Conservation (phyloP, 371 early-diverging fungal genomes). For the Mucor velutinosus region DNA sequence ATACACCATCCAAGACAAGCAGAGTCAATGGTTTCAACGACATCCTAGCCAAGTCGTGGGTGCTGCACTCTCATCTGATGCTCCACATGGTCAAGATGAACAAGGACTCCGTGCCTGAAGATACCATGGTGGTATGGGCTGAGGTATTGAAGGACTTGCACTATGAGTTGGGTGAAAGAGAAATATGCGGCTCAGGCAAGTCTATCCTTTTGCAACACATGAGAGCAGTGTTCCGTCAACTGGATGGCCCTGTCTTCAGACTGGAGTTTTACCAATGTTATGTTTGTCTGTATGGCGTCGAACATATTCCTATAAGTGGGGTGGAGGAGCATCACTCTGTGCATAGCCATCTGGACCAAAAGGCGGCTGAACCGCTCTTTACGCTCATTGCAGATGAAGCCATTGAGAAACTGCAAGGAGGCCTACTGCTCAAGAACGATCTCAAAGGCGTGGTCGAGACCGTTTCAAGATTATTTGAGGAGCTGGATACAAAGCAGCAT, state of each 20-base stretch:
- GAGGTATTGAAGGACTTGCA: constrained; percentile 58
- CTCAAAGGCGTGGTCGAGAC: constrained; percentile 62
- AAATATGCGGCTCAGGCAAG: constrained; percentile 60
- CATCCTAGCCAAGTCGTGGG: constrained; percentile 36
- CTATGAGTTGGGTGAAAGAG: constrained; percentile 68
- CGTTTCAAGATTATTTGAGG: constrained; percentile 53
- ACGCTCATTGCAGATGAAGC: constrained; percentile 47
- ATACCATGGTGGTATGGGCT: constrained; percentile 18
- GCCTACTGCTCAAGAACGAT: constrained; percentile 48
- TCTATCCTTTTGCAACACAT: constrained; percentile 50
- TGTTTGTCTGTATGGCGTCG: constrained; percentile 67
- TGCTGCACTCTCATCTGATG: constrained; percentile 28
- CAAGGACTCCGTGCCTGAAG: background rate
- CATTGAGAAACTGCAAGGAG: constrained; percentile 39
- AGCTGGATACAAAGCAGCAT: constrained; percentile 51
- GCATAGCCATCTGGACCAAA: constrained; percentile 49
- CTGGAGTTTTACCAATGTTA: constrained; percentile 67
- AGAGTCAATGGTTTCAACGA: constrained; percentile 36
- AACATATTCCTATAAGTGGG: constrained; percentile 51
- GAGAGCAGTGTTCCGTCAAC: constrained; percentile 15
- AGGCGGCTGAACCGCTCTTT: constrained; percentile 60
- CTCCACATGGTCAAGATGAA: constrained; percentile 1
- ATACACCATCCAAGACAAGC: constrained; percentile 37
- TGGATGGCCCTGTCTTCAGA: constrained; percentile 25
- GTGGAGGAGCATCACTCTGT: constrained; percentile 59